Conservation (phyloP, 108 stramenopile species). For the Nitzschia palea region DNA sequence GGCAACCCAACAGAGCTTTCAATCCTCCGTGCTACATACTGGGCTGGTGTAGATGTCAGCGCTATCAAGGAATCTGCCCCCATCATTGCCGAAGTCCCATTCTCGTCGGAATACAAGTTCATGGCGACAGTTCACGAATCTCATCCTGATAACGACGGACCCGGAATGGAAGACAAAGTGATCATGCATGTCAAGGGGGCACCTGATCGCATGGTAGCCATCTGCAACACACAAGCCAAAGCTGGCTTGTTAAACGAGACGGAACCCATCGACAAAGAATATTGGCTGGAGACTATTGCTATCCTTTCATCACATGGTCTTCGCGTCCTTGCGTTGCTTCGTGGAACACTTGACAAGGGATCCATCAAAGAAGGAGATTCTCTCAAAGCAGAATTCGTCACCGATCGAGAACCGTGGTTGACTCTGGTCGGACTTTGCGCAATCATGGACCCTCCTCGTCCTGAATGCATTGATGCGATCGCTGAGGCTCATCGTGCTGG, state of each 20-base stretch:
- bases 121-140: constrained; percentile 81
- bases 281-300: constrained; percentile 83
- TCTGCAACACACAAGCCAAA: constrained; percentile 69
- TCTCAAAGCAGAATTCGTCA: constrained; percentile 74
- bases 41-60: constrained; percentile 69
- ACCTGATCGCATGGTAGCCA: constrained; percentile 84
- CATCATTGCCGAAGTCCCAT: constrained; percentile 81
- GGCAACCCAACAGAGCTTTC: constrained; percentile 88
- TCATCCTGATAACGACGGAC: constrained; percentile 45
- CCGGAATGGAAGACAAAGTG: constrained; percentile 45
- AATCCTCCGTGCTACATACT: constrained; percentile 81
- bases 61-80: constrained; percentile 54
- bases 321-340: constrained; percentile 91
- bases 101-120: constrained; percentile 85
- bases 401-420: constrained; percentile 60
- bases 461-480: constrained; percentile 88
- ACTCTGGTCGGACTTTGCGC: constrained; percentile 90
- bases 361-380: constrained; percentile 57
- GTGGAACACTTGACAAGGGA: constrained; percentile 62
- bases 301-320: constrained; percentile 87
- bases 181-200: constrained; percentile 94
- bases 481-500: constrained; percentile 83
- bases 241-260: constrained; percentile 50
- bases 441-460: constrained; percentile 94
- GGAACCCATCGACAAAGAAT: constrained; percentile 74